Base-by-base conservation (phyloP, 192 early-diverging fungal genomes). In the Backusella liffmaniae region DNA sequence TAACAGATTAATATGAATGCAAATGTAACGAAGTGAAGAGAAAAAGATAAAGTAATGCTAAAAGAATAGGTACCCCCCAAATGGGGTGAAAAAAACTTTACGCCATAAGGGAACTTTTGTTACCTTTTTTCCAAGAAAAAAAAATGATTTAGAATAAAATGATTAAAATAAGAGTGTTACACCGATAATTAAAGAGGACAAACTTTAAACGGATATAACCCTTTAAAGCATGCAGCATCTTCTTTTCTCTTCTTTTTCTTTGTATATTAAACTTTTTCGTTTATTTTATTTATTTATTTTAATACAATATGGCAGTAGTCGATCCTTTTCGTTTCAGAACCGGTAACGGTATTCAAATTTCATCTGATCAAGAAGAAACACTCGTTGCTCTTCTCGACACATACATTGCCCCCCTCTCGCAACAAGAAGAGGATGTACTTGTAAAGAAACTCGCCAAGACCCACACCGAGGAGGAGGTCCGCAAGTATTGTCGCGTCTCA, bases 351-450 rank as follows among this genome's bases (percentile, higher is more conserved):
- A 10, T 72, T 34, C 15, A 70, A 1, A 12, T 70, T 10, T 29
- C 10, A 37, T 4, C 15, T 0, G 82, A 79, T 4, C 84, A 85
- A 51, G 71, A 73, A 42, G 80, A 85, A 46, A 83, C 83, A 12
- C 56, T 84, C 34, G 34, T 77, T 16, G 83, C 86, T 39, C 74
- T 90, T 46, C 73, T 82, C 44, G 86, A 86, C 56, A 85, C 86
- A 18, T 72, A 85, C 35, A 74, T 88, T n/a, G 74, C 85, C 5
- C 76, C 80, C 56, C 75, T 90, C 9, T 62, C 65, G 9, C 77
- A 75, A 5, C n/a, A 82, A 56, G 85, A 85, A 41, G 71, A 79
- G 34, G 76, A 82, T 18, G 56, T 67, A 7, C 73, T 86, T 71
- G 70, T 72, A 13, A 44, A 29, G 15, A 46, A 42, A 23, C 70